Evolutionary conservation across 768 basidiomycete genomes (phyloP).

Genomic region (Kwoniella sp.): DNA sequence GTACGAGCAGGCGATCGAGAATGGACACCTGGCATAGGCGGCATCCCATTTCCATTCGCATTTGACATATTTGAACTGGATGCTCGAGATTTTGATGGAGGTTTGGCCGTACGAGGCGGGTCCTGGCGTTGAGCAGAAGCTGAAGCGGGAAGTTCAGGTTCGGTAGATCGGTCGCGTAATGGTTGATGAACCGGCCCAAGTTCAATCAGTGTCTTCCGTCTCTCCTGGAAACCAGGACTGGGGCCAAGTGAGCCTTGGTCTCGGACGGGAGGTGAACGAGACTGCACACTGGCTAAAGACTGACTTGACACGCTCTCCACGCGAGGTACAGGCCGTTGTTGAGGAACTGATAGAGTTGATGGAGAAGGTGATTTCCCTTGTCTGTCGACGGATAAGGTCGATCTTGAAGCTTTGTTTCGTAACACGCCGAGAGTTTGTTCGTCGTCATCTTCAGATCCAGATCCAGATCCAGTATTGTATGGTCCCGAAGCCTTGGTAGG

Average conservation of each 20-base stretch:
- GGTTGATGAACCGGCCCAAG: constrained; percentile 12
- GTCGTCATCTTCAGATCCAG: constrained; percentile 2
- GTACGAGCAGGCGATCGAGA: constrained; percentile 15
- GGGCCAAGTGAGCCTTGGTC: background rate
- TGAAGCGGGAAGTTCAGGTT: background rate
- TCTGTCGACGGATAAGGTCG: constrained; percentile 11
- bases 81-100: background rate
- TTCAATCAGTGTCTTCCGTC: constrained; percentile 11
- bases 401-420: constrained; percentile 20
- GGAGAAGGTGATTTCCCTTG: constrained; percentile 14
- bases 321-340: background rate
- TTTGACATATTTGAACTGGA: background rate
- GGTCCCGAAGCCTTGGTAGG: background rate
- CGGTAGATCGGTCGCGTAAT: constrained; percentile 9
- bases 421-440: constrained; percentile 25
- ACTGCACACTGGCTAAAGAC: background rate
- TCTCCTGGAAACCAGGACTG: background rate
- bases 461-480: background rate
- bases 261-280: background rate
- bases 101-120: background rate
- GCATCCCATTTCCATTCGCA: background rate
- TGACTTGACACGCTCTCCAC: background rate
- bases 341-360: background rate
- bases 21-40: background rate
- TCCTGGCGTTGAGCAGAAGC: background rate